These are phyloP conservation scores for Bretschneidera sinensis DNA, from an alignment of 345 rosid genomes.

Conservation along the genomic window DNA sequence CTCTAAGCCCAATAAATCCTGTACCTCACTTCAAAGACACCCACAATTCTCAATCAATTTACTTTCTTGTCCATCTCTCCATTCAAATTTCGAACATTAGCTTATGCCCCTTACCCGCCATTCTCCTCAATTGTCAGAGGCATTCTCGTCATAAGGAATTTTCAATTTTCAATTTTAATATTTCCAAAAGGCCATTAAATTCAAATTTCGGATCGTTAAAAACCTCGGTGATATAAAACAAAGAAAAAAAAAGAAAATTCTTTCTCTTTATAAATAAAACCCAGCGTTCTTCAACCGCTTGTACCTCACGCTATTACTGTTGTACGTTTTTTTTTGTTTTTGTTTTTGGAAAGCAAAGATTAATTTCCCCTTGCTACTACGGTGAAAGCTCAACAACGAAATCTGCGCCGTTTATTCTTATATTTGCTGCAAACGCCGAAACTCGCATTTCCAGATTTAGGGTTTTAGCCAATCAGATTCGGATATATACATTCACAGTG, in stretches of 20 bases:
- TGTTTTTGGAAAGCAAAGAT: conserved; percentile 1
- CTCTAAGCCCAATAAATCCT: conserved; percentile 22
- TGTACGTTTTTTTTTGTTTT: conserved; percentile 30
- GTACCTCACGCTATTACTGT: conserved; percentile 18
- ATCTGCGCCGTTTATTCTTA: conserved; percentile 23
- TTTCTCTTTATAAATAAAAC: neutral
- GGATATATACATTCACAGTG: conserved; percentile 3
- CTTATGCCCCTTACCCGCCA: conserved; percentile 11
- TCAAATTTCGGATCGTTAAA: conserved; percentile 57
- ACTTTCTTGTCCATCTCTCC: neutral
- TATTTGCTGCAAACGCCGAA: conserved; percentile 17
- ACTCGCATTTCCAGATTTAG: conserved; percentile 24
- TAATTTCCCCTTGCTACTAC: conserved; percentile 21
- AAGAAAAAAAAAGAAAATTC: conserved; percentile 10
- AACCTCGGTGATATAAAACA: conserved; percentile 18
- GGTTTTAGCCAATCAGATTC: conserved; percentile 27
- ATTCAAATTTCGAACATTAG: neutral
- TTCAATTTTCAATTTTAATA: neutral
- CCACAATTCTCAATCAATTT: neutral
- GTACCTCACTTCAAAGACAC: conserved; percentile 19
- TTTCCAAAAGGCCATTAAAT: conserved; percentile 15
- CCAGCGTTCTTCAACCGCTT: conserved; percentile 19
- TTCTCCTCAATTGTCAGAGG: conserved; percentile 5
- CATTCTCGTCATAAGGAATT: conserved; percentile 7
- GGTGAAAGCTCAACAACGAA: conserved; percentile 24